Evolutionary conservation across 768 basidiomycete species (phyloP), one percentile per base, ranked within the genome.

Genomic region (Rhodotorula kratochvilovae): DNA sequence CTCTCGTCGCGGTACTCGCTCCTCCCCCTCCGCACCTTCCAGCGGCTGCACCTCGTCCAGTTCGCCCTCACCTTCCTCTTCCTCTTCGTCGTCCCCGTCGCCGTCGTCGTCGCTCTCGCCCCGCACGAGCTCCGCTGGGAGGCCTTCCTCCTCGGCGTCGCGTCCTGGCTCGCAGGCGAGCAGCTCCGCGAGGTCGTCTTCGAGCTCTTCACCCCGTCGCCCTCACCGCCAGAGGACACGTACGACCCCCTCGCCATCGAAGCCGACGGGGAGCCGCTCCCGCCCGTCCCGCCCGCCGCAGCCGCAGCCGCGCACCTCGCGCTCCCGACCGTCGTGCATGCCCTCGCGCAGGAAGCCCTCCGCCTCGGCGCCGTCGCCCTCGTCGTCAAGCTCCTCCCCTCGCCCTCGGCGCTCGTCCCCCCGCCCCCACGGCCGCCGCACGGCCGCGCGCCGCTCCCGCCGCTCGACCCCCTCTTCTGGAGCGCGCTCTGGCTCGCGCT

Each of bases 381-480:
- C 58, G 57, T 63, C 50, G 74, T 77, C 54, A 54, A 48, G 7
- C 73, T 74, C 67, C 67, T 75, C 17, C 73, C 73, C n/a, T n/a
- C n/a, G n/a, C n/a, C n/a, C n/a, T n/a, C n/a, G 36, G 33, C 27
- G 7, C n/a, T n/a, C 45, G 4, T 8, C 25, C 35, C 43, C 15
- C 61, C 66, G 11, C 27, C 63, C 29, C 53, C 59, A 3, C 7
- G 36, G 5, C 23, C 56, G 21, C 54, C 54, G 33, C 33, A 17
- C 29, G 35, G n/a, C 6, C 36, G 31, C 29, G 65, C 70, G 1
- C 64, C 36, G 63, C 66, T 73, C 42, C 65, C 72, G 17, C 67
- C 76, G 29, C 63, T 75, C 72, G 66, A 75, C 63, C 68, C 72
- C 11, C 70, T 75, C 45, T 76, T 77, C 70, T 77, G 71, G 62